Base-by-base conservation (phyloP, 2,329 filamentous ascomycete genomes). In the Botrytis paeoniae region DNA sequence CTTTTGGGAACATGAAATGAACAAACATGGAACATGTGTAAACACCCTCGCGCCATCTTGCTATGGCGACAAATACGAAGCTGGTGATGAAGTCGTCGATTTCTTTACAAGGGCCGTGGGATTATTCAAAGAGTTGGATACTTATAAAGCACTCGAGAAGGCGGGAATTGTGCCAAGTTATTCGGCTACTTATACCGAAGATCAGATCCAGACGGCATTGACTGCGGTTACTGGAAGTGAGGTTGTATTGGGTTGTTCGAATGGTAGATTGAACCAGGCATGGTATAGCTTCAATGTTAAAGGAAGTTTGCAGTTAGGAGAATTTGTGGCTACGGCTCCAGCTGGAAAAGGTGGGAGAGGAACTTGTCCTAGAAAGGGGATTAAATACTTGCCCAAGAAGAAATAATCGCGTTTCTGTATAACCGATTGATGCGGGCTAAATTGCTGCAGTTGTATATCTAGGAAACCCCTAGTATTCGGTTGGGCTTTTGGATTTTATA, bases 1-100 rank as follows among this genome's bases (percentile, higher is more conserved):
- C 18, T 51, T 65, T n/a, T 66, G 70, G 70, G 84, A 91, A 79
- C 91, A 93, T 80, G 92, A 94, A 81, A 94, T 89, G 89, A 85
- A 85, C 77, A 94, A 93, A 81, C 92, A 94, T 80, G 92, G 92
- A 70, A 87, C 85, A 29, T 94, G 92, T 82, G 88, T 93, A 76
- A 89, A 86, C 76, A 94, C 92, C 0, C 85, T 94, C 18, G 84
- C 89, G 57, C 88, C 91, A 0, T 81, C 82, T 32, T 94, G 92
- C 84, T 94, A 93, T 82, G 82, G 82, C 12, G 80, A 83, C 77
- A 60, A 29, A 10, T 91, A 92, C 80, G 81, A 85, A 73, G 81
- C 86, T 0, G 88, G 87, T 16, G 85, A 91, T 73, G 91, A 93
- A 78, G 89, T 90, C 0, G 86, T 89, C 25, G 90, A 91, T 80